Evolutionary conservation across 1,284 basidiomycete species (phyloP).

Genomic region (Sporisorium graminicola): DNA sequence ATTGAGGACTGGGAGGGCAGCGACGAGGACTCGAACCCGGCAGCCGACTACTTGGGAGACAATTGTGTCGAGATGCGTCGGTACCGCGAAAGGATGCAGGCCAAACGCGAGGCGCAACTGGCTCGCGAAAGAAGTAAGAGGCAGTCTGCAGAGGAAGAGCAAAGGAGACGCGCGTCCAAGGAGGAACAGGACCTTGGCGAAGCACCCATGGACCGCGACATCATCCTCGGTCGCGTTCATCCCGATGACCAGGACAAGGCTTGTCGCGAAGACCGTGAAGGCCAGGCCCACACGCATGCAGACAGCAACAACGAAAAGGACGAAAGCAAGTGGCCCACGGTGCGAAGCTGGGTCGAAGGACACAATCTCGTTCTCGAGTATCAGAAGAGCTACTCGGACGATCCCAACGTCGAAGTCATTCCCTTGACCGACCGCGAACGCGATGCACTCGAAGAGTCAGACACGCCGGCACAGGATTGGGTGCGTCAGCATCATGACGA

Average conservation of each 20-base stretch:
- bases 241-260: slow-evolving; percentile 49
- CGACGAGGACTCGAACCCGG: slow-evolving; percentile 56
- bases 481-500: slow-evolving; percentile 49
- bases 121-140: slow-evolving; percentile 17
- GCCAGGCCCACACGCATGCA: slow-evolving; percentile 23
- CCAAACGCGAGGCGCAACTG: slow-evolving; percentile 25
- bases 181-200: slow-evolving; percentile 56
- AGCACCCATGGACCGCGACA: slow-evolving; percentile 56
- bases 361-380: slow-evolving; percentile 64
- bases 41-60: slow-evolving; percentile 66
- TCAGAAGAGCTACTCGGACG: slow-evolving; percentile 52
- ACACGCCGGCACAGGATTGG: slow-evolving; percentile 59
- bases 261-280: slow-evolving; percentile 39
- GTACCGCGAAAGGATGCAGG: slow-evolving; percentile 43
- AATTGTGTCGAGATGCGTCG: slow-evolving; percentile 59
- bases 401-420: slow-evolving; percentile 61
- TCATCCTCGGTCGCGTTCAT: slow-evolving; percentile 37
- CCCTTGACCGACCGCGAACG: slow-evolving; percentile 55
- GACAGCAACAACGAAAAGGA: slow-evolving; percentile 17
- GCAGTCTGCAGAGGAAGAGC: slow-evolving; percentile 27
- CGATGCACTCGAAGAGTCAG: slow-evolving; percentile 35
- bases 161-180: slow-evolving; percentile 16
- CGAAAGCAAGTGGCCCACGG: slow-evolving; percentile 49
- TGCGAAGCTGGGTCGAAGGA: slow-evolving; percentile 66
- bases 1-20: slow-evolving; percentile 57